phyloP scores from a whole-genome alignment of 73 alveolate genomes.

The Blepharisma japonicum region DNA sequence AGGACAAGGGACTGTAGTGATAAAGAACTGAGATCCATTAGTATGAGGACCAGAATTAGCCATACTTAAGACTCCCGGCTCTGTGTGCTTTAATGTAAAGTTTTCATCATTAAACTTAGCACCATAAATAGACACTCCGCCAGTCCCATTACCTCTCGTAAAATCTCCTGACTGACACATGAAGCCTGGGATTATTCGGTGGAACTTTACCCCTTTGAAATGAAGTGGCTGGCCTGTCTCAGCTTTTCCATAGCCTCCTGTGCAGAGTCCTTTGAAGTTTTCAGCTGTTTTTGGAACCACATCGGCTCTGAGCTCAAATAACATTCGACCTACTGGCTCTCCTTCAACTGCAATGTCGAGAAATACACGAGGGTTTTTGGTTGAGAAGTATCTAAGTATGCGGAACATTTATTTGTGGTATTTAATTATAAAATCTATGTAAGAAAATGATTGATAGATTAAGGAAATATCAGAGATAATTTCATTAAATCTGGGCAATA shows the following conservation, averaged over 20 bases:
- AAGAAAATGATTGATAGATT: too few relatives aligned
- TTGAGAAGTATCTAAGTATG: background rate
- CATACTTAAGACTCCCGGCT: slow-evolving; percentile 91
- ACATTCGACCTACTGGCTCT: background rate
- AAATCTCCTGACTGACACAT: slow-evolving; percentile 96
- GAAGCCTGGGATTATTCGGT: slow-evolving; percentile 78
- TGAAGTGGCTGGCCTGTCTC: slow-evolving; percentile 34
- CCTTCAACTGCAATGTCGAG: slow-evolving; percentile 21
- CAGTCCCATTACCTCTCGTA: slow-evolving; percentile 85
- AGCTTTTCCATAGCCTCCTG: slow-evolving; percentile 69
- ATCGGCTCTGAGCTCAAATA: slow-evolving; percentile 32
- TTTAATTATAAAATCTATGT: too few relatives aligned
- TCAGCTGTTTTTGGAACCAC: slow-evolving; percentile 74
- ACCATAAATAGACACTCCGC: slow-evolving; percentile 95
- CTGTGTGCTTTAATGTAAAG: slow-evolving; percentile 74
- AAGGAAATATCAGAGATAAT: too few relatives aligned
- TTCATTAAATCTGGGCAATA: too few relatives aligned
- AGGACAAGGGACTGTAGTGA: slow-evolving; percentile 78
- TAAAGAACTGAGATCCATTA: slow-evolving; percentile 91
- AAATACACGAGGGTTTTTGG: slow-evolving; percentile 32
- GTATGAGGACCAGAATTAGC: slow-evolving; percentile 98
- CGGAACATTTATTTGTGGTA: too few relatives aligned
- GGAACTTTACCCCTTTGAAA: slow-evolving; percentile 30
- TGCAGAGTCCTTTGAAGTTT: slow-evolving; percentile 85
- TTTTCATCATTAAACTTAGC: slow-evolving; percentile 84